phyloP scores from a whole-genome alignment of 2,329 filamentous ascomycete genomes.

The Ascochyta clinopodiicola region DNA sequence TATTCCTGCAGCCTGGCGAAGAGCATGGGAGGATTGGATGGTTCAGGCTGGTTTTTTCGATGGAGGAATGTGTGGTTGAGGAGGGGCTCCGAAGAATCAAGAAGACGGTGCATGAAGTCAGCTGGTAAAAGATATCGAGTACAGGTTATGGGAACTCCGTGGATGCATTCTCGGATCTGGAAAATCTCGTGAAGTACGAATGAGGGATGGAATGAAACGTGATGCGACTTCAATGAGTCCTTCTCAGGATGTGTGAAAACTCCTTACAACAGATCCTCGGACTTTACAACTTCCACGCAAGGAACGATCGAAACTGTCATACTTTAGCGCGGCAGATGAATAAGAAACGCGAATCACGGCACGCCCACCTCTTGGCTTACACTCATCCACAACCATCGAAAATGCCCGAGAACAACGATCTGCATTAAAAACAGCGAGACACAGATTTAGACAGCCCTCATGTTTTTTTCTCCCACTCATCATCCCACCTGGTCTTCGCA shows the following conservation, averaged over 20 bases:
- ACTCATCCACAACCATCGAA: too few species aligned
- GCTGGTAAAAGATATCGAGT: neutral
- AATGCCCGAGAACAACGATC: neutral
- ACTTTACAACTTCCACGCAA: too few species aligned
- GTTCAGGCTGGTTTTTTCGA: conserved; percentile 53
- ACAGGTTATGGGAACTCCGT: neutral
- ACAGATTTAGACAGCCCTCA: neutral
- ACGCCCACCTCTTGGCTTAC: too few species aligned
- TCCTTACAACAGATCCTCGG: too few species aligned
- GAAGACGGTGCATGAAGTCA: neutral
- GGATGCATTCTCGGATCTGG: neutral
- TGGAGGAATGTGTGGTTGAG: conserved; percentile 44
- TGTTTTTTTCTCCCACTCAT: conserved; percentile 1
- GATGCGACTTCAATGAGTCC: too few species aligned
- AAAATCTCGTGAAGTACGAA: too few species aligned
- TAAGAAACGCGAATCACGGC: too few species aligned
- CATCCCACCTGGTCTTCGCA: conserved; percentile 2
- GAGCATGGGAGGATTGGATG: conserved; percentile 50
- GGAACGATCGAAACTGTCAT: too few species aligned
- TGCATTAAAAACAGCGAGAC: neutral
- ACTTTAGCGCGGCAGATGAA: too few species aligned
- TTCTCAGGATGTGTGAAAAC: too few species aligned
- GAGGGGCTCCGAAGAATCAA: conserved; percentile 37
- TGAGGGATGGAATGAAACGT: too few species aligned
- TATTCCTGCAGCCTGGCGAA: conserved; percentile 35